Percentiles rank a stretch among this genome's conserved stretches.
These are phyloP conservation scores for Phyllosticta citrichinensis DNA, from an alignment of 2,329 filamentous ascomycete genomes.

Conservation along the genomic window DNA sequence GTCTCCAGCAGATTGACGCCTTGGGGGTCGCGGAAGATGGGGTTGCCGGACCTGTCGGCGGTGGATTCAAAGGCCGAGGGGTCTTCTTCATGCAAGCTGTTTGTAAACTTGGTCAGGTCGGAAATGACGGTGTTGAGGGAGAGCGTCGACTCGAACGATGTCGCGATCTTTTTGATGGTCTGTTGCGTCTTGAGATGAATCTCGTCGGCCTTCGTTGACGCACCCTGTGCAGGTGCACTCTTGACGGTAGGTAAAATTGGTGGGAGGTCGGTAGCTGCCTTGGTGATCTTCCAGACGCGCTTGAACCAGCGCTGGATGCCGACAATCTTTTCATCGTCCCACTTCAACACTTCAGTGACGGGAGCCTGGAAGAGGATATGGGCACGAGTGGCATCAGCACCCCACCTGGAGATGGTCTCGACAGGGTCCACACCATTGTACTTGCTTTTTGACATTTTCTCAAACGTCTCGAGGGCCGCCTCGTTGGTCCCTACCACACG, in stretches of 20 bases:
- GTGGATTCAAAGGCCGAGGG: conserved; percentile 28
- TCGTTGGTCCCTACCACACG: conserved; percentile 53
- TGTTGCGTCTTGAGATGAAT: conserved; percentile 59
- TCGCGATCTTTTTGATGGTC: conserved; percentile 56
- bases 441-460: conserved; percentile 96
- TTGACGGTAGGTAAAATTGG: not conserved
- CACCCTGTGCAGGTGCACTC: too few species aligned
- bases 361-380: conserved; percentile 87
- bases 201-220: conserved; percentile 23
- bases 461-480: conserved; percentile 54
- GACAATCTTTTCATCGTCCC: conserved; percentile 74
- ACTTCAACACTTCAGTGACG: conserved; percentile 72
- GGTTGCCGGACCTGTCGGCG: conserved; percentile 24
- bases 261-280: not conserved
- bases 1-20: not conserved
- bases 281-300: conserved; percentile 45
- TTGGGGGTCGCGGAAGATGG: conserved; percentile 34
- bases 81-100: conserved; percentile 35
- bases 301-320: conserved; percentile 75
- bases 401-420: conserved; percentile 60
- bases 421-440: conserved; percentile 82
- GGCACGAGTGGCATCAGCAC: conserved; percentile 73
- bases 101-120: conserved; percentile 73
- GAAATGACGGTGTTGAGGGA: conserved; percentile 76
- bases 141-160: conserved; percentile 61